These are phyloP conservation scores for Morella rubra DNA, from an alignment of 306 rosid genomes.

Conservation along the genomic window DNA sequence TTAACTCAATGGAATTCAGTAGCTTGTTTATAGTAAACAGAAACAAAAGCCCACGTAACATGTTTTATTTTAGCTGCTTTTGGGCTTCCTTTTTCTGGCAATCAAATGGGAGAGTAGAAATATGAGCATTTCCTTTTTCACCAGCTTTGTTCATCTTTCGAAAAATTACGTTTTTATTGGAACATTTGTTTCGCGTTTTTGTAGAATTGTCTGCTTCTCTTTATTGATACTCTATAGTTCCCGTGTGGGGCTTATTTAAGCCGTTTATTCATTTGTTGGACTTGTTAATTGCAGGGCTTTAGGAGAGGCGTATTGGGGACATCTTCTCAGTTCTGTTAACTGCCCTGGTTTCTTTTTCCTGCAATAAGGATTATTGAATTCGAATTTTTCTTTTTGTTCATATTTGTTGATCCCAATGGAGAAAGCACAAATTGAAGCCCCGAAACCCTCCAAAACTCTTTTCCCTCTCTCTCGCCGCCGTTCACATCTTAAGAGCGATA, in stretches of 20 bases:
- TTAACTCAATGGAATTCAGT: too few species aligned
- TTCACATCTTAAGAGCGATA: constrained; percentile 51
- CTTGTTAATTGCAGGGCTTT: constrained; percentile 45
- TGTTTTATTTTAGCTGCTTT: not conserved
- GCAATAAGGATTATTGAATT: not conserved
- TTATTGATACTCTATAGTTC: not conserved
- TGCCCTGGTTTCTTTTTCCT: not conserved
- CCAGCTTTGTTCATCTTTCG: not conserved
- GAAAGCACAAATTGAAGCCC: constrained; percentile 28
- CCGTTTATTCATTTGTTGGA: constrained; percentile 20
- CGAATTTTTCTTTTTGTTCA: not conserved
- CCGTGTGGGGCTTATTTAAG: constrained; percentile 5
- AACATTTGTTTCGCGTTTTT: not conserved
- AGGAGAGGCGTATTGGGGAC: constrained; percentile 51
- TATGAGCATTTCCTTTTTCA: not conserved
- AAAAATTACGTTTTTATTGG: not conserved
- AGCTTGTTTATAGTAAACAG: not conserved
- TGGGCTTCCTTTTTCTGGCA: not conserved
- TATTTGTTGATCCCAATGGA: constrained; percentile 27
- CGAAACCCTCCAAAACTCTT: constrained; percentile 22
- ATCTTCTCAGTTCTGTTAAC: constrained; percentile 39
- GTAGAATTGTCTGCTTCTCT: not conserved
- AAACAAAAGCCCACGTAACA: not conserved
- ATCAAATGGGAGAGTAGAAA: not conserved
- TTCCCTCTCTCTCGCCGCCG: constrained; percentile 43